These are phyloP conservation scores for Carpinus fangiana DNA, from an alignment of 306 rosid genomes.

Conservation along the genomic window DNA sequence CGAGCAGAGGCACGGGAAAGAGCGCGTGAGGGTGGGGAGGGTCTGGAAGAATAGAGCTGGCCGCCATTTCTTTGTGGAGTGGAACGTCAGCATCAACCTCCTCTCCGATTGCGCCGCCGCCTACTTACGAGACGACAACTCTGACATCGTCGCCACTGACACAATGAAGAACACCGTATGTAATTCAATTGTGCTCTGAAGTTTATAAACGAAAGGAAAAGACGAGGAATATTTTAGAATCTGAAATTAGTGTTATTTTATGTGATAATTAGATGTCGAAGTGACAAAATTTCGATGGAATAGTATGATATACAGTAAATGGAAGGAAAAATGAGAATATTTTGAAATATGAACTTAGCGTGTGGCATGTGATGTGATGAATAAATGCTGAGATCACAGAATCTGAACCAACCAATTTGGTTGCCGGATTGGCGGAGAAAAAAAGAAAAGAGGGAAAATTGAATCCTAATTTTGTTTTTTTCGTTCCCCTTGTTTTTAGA, in stretches of 20 bases:
- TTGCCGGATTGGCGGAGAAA: not conserved
- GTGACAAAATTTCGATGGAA: too few species aligned
- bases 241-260: not conserved
- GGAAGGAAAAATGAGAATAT: too few species aligned
- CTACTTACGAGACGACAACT: constrained; percentile 64
- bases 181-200: too few species aligned
- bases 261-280: too few species aligned
- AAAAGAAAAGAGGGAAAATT: not conserved
- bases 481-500: not conserved
- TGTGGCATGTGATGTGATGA: too few species aligned
- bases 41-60: constrained; percentile 68
- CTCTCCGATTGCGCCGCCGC: constrained; percentile 73
- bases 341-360: too few species aligned
- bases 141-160: constrained; percentile 89
- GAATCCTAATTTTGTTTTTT: not conserved
- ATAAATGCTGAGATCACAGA: too few species aligned
- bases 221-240: too few species aligned
- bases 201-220: too few species aligned
- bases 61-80: constrained; percentile 67
- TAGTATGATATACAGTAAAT: too few species aligned
- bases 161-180: constrained; percentile 89
- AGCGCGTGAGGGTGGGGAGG: constrained; percentile 80
- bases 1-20: constrained; percentile 88
- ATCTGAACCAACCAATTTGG: too few species aligned
- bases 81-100: constrained; percentile 75